Evolutionary conservation across 371 early-diverging fungal species (phyloP), one percentile per base, ranked within the genome.

Genomic region (Thermomucor indicae-seudaticae): DNA sequence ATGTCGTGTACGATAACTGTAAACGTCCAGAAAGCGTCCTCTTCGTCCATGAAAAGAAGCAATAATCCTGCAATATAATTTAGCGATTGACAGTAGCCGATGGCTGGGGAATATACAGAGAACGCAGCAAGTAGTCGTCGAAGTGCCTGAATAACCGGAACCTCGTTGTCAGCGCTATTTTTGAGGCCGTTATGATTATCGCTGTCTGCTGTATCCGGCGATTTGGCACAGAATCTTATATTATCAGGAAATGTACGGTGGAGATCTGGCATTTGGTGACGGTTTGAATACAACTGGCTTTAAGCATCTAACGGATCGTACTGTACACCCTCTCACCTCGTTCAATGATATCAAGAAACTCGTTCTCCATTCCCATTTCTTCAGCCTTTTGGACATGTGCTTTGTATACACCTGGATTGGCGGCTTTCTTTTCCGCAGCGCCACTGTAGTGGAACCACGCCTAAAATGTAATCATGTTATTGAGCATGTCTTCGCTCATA

Each of bases 81-180:
- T 55, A 91, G 78, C 8, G 85, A 80, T 57, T 91, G 92, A 58
- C 88, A 87, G 67, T 91, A 90, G 8, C 92, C 92, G 27, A 90
- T 84, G 16, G 71, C 54, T 20, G 83, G 77, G 19, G 68, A 69
- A 43, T 76, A 71, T 24, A 80, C 47, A 30, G 76, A 71, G 49
- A 88, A 91, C 1, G 88, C 84, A 20, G 82, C 70, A 0, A 91
- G 71, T 0, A 91, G 77, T 3, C 86, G 74, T 20, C 89, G 74
- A n/a, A 91, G 55, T 0, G 87, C 83, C 20, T 67, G 63, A 27
- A 91, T 71, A 12, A 75, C 77, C 1, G 75, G 72, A 16, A 70
- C 75, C 31, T 66, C 64, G 4, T 70, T 64, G 12, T 65, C 22
- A 75, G 38, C 19, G 49, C 55, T 2, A 54, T 37, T 11, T 39